A percentile compares a stretch with the other conserved stretches of the same genome.
These are phyloP conservation scores for Lobosporangium transversale DNA, from an alignment of 192 early-diverging fungal species.

Conservation along the genomic window DNA sequence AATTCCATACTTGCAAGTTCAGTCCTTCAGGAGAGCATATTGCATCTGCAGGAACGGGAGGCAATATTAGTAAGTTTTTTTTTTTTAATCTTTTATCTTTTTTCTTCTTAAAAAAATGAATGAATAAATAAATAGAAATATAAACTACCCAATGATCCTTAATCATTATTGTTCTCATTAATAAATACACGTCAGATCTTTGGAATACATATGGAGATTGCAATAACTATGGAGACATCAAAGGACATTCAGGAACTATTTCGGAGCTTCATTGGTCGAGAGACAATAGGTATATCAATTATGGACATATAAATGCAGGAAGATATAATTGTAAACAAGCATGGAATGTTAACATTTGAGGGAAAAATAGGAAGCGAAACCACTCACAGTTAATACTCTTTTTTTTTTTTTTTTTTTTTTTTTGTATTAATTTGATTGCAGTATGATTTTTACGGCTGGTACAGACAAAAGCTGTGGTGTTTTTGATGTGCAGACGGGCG, in stretches of 20 bases:
- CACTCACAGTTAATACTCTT: not conserved
- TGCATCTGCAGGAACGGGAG: slow-evolving; percentile 85
- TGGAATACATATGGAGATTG: slow-evolving; percentile 96
- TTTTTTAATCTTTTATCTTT: too few species aligned
- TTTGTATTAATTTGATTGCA: slow-evolving; percentile 21
- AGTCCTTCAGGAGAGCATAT: slow-evolving; percentile 84
- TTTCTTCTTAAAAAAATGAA: too few species aligned
- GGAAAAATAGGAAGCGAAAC: too few species aligned
- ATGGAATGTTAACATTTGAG: too few species aligned
- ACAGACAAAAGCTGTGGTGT: slow-evolving; percentile 82
- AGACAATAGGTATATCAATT: slow-evolving; percentile 31
- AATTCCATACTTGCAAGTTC: slow-evolving; percentile 87
- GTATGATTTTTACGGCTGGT: slow-evolving; percentile 83
- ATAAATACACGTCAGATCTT: too few species aligned
- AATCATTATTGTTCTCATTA: too few species aligned
- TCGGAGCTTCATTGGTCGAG: slow-evolving; percentile 93
- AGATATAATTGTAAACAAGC: not conserved
- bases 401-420: not conserved
- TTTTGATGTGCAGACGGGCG: slow-evolving; percentile 88
- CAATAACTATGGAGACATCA: slow-evolving; percentile 86
- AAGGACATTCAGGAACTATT: slow-evolving; percentile 87
- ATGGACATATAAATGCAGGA: not conserved
- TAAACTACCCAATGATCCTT: too few species aligned
- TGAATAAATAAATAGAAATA: too few species aligned
- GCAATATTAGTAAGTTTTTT: slow-evolving; percentile 80